Conservation (phyloP, 371 early-diverging fungal species). For the Saksenaea oblongispora region DNA sequence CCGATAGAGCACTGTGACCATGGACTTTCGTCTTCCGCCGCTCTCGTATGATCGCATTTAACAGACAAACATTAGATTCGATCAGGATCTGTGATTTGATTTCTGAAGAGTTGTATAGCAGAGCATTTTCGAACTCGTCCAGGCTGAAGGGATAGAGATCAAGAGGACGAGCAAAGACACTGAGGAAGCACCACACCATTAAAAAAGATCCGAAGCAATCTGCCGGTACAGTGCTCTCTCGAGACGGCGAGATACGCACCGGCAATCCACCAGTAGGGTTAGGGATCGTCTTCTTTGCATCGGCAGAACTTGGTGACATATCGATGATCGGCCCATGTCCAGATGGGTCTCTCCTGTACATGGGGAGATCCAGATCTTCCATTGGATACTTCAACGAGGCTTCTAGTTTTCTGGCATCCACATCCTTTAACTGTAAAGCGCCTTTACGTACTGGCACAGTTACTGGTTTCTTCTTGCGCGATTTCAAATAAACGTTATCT, state of each 20-base stretch:
- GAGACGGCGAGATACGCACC: conserved; percentile 19
- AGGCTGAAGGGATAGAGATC: conserved; percentile 40
- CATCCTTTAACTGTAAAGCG: conserved; percentile 11
- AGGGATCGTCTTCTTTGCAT: conserved; percentile 6
- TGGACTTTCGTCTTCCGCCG: conserved; percentile 13
- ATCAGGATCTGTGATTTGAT: conserved; percentile 27
- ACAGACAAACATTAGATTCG: conserved; percentile 40
- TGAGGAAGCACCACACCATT: conserved; percentile 50
- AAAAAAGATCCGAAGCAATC: conserved; percentile 38
- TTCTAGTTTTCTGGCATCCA: conserved; percentile 37
- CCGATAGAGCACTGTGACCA: background rate
- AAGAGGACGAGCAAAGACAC: conserved; percentile 40
- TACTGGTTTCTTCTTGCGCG: conserved; percentile 42
- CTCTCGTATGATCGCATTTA: conserved; percentile 45
- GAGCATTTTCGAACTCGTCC: conserved; percentile 49
- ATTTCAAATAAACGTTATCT: conserved; percentile 46
- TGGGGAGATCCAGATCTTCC: conserved; percentile 59
- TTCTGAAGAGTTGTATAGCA: conserved; percentile 23
- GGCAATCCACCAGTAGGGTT: conserved; percentile 42
- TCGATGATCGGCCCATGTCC: conserved; percentile 31
- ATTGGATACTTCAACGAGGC: conserved; percentile 56
- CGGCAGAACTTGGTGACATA: conserved; percentile 33
- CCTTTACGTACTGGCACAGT: conserved; percentile 10
- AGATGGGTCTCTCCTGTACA: conserved; percentile 34
- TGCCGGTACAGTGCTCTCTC: conserved; percentile 26